Evolutionary conservation across 805 yeast species (phyloP).

Genomic region (Hanseniaspora occidentalis): DNA sequence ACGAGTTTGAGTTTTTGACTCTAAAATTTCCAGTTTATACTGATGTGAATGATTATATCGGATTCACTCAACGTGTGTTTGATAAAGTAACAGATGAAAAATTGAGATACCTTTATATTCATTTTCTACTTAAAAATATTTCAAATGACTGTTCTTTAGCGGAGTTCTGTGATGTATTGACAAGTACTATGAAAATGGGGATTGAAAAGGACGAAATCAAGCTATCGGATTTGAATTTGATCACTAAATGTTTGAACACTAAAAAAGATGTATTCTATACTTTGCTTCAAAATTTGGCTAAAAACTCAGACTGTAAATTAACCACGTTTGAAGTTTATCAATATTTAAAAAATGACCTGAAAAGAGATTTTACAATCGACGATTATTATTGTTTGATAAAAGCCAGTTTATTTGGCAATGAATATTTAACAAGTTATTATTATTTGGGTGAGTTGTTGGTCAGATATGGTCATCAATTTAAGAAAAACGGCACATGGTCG

Average conservation of each 20-base stretch:
- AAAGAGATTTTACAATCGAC: slow-evolving; percentile 6
- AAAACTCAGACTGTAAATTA: background rate
- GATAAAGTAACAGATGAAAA: background rate
- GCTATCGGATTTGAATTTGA: background rate
- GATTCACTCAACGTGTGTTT: background rate
- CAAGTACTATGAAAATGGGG: background rate
- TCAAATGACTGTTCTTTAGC: background rate
- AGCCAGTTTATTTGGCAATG: slow-evolving; percentile 6
- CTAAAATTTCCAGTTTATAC: background rate
- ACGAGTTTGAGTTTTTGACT: background rate
- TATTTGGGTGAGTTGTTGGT: slow-evolving; percentile 5
- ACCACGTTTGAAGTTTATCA: background rate
- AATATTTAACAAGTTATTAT: slow-evolving; percentile 7
- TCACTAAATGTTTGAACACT: background rate
- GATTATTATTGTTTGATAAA: slow-evolving; percentile 11
- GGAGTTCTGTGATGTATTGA: background rate
- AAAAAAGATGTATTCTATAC: background rate
- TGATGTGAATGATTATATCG: background rate
- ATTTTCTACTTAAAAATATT: background rate
- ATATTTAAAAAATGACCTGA: background rate
- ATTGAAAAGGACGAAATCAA: background rate
- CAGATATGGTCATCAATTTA: background rate
- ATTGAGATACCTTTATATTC: background rate
- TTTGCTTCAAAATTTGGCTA: background rate
- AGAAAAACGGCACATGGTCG: background rate